Conservation (phyloP, 306 rosid species). For the Lagenaria siceraria region DNA sequence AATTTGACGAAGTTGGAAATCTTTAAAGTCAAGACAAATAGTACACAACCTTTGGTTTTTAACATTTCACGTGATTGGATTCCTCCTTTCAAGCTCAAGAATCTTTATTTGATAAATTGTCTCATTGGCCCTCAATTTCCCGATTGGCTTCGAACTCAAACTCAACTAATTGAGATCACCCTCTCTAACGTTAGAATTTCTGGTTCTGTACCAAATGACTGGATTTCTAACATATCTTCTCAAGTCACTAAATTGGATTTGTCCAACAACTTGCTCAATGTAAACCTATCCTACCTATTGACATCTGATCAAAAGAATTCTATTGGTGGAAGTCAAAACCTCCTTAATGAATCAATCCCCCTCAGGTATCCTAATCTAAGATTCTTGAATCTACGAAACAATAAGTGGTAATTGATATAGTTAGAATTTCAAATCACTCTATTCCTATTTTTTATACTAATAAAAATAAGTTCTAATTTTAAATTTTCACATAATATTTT, state of each 20-base stretch:
- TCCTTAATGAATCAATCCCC: no score
- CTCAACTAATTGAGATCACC: not conserved
- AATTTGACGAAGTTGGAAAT: not conserved
- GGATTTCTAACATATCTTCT: not conserved
- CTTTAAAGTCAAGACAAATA: accelerated
- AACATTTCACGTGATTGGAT: not conserved
- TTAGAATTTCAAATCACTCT: no score
- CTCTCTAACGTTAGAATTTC: not conserved
- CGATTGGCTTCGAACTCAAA: not conserved
- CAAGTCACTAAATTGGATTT: not conserved
- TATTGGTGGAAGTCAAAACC: no score
- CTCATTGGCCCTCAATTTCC: not conserved
- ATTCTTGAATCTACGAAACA: no score
- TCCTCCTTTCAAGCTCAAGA: not conserved
- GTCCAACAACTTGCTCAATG: no score
- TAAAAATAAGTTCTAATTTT: no score
- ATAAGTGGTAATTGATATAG: no score
- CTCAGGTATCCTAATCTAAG: no score
- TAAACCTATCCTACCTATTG: no score
- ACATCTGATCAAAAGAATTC: no score
- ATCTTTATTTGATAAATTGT: not conserved
- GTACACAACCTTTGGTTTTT: not conserved
- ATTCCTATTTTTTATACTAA: no score
- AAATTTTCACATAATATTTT: no score
- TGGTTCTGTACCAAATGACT: not conserved